phyloP scores from a whole-genome alignment of 2,329 filamentous ascomycete species.

The Penicillium crustosum region DNA sequence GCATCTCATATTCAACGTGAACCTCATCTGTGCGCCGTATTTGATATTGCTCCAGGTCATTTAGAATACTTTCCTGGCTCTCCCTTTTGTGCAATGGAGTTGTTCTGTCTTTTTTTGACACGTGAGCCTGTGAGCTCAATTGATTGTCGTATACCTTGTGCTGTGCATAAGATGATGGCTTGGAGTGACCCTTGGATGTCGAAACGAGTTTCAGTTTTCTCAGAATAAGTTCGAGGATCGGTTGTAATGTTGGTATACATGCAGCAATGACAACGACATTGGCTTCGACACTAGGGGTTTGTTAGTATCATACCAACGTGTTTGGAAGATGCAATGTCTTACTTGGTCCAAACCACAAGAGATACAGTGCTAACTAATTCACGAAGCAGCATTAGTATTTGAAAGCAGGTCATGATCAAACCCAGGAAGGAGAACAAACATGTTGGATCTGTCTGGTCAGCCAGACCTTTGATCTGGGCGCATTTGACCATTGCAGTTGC shows the following conservation, averaged over 20 bases:
- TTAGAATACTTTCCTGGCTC: conserved; percentile 23
- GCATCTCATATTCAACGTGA: conserved; percentile 22
- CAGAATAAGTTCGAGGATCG: conserved; percentile 29
- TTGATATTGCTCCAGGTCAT: conserved; percentile 2
- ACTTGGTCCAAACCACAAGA: conserved; percentile 50
- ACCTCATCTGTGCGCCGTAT: conserved; percentile 27
- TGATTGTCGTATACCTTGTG: neutral
- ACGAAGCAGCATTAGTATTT: neutral
- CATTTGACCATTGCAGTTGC: conserved; percentile 34
- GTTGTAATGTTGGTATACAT: conserved; percentile 37
- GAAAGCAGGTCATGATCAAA: neutral
- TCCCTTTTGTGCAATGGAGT: conserved; percentile 2
- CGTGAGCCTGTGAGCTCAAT: neutral
- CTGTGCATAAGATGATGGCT: neutral
- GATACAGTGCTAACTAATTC: conserved; percentile 39
- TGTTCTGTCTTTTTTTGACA: neutral
- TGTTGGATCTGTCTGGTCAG: conserved; percentile 30
- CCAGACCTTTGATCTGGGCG: conserved; percentile 29
- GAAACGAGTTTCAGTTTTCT: conserved; percentile 12
- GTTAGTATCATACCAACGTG: neutral
- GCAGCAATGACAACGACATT: conserved; percentile 35
- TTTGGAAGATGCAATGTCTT: conserved; percentile 4
- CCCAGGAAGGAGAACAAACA: conserved; percentile 24
- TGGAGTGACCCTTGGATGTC: neutral
- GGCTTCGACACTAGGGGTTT: conserved; percentile 29